A percentile compares a stretch with the other conserved stretches of the same genome.
Conservation (phyloP, 441 rosid species). For the Populus hybrid region DNA sequence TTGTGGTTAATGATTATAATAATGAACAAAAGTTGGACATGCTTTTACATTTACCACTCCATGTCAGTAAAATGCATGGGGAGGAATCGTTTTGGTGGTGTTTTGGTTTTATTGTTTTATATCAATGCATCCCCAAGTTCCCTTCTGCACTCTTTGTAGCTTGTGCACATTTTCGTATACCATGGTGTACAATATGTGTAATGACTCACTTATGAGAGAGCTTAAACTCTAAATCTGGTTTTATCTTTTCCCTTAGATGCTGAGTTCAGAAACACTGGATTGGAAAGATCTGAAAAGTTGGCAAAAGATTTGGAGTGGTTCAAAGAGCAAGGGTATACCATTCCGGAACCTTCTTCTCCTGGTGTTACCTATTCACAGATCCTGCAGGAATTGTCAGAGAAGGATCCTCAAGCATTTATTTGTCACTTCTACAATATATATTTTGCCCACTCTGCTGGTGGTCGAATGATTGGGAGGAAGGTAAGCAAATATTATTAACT, state of each 20-base stretch:
- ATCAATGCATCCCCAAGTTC: neutral
- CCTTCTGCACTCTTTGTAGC: neutral
- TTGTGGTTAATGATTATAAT: neutral
- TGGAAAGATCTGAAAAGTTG: slow-evolving; percentile 72
- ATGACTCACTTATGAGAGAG: neutral
- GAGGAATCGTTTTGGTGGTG: neutral
- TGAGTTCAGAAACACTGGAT: slow-evolving; percentile 76
- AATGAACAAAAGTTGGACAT: neutral
- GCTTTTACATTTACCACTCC: neutral
- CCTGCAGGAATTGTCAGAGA: slow-evolving; percentile 70
- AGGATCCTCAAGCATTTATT: slow-evolving; percentile 89
- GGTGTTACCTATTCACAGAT: slow-evolving; percentile 56
- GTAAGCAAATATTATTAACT: slow-evolving; percentile 27
- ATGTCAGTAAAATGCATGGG: neutral
- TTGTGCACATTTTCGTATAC: neutral
- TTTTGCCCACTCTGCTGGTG: slow-evolving; percentile 96
- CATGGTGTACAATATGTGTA: neutral
- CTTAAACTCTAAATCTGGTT: slow-evolving; percentile 1
- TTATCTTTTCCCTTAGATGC: slow-evolving; percentile 43
- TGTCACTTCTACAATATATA: slow-evolving; percentile 96
- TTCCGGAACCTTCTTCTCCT: slow-evolving; percentile 79
- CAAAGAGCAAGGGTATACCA: slow-evolving; percentile 71
- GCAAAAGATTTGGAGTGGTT: slow-evolving; percentile 84
- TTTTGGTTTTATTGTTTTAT: neutral
- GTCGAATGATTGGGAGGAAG: slow-evolving; percentile 95